These are phyloP conservation scores for Kentomonas sorsogonicus DNA, from an alignment of 208 protist species.

Conservation along the genomic window DNA sequence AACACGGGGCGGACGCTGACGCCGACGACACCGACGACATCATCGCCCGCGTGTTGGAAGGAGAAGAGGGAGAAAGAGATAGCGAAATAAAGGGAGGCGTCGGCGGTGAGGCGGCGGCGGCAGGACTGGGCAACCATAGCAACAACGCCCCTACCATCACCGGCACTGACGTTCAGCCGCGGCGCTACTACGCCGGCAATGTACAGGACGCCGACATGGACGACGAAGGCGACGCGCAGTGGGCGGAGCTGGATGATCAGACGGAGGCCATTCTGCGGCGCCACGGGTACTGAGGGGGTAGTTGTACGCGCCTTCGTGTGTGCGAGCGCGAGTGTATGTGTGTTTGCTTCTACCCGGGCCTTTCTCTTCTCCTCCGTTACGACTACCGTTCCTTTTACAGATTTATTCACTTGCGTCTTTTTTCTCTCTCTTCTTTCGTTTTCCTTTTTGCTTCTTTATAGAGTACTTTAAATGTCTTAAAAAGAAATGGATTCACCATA, in stretches of 20 bases:
- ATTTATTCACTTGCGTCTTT: conserved; percentile 11
- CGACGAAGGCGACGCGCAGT: conserved; percentile 11
- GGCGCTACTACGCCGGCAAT: too few species aligned
- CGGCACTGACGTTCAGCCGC: too few species aligned
- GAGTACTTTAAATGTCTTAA: neutral
- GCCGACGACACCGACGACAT: too few species aligned
- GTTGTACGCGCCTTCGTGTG: too few species aligned
- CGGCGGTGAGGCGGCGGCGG: too few species aligned
- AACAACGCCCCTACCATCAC: too few species aligned
- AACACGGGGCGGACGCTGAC: too few species aligned
- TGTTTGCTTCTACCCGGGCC: neutral
- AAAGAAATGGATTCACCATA: neutral
- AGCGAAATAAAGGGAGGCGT: too few species aligned
- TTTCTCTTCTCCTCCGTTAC: neutral
- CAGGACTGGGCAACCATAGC: too few species aligned
- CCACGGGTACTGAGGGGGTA: conserved; percentile 11
- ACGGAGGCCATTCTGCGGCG: conserved; percentile 45
- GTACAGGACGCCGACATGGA: neutral
- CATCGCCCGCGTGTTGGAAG: too few species aligned
- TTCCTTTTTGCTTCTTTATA: neutral
- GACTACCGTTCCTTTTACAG: conserved; percentile 17
- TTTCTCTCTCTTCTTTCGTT: neutral
- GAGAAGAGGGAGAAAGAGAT: too few species aligned
- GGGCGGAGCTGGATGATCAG: conserved; percentile 55
- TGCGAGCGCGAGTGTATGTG: neutral